Base-by-base conservation (phyloP, 2,329 filamentous ascomycete species). In the Ophiostoma sp. region DNA sequence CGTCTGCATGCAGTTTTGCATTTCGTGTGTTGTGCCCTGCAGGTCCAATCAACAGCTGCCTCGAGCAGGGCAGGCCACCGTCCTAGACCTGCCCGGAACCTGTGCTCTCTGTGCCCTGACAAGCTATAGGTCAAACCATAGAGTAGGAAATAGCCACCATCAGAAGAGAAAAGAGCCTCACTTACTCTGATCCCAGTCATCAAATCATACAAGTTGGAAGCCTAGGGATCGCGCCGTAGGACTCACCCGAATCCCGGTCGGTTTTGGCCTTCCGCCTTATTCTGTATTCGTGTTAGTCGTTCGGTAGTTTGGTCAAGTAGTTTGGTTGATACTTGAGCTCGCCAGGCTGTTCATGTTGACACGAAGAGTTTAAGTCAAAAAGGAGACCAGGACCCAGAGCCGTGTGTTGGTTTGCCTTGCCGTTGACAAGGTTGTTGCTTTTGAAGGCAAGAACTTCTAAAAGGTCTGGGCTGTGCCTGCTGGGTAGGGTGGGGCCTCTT, bases 211-310 rank as follows among this genome's bases (percentile, higher is more conserved):
- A n/a, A 33, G 31, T 25, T 57, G 69, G 69, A 7, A 63, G 69
- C 55, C 55, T 36, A 63, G 28, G 22, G 55, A 63, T 19, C 3
- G 9, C 11, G 55, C 39, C 55, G 69, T 71, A 71, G 69, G 69
- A 71, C 55, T 66, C 33, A 59, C 31, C 28, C 31, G 59, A 59
- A 48, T 36, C 48, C 19, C 55, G 45, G 36, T 50, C 19, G 50
- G 50, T 36, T 48, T 33, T 55, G 28, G 25, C 17, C 6, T 6
- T 8, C 25, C n/a, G 50, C 50, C n/a, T 22, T 11, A 6, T 3
- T 33, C 55, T 33, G 42, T 19, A 17, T 59, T 33, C 12, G 11
- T 25, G 15, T 31, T 59, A 59, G 55, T 15, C 15, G 22, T 59
- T 19, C 48, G 48, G 48, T 22, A 22, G 48, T 52, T 8, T 25